Conservation (phyloP, 306 rosid species). For the Quercus agrifolia region DNA sequence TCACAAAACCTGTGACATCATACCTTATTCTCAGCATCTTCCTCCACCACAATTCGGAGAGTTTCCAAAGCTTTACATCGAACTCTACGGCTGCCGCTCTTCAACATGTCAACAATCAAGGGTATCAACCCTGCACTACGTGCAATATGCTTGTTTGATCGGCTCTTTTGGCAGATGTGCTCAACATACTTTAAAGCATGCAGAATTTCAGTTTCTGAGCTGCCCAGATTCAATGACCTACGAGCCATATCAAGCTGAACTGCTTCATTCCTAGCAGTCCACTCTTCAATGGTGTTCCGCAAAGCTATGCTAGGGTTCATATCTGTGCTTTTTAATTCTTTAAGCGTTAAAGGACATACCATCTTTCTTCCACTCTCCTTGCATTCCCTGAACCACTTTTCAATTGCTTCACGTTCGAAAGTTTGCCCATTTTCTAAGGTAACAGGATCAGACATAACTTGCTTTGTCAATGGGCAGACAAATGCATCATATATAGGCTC, state of each 20-base stretch:
- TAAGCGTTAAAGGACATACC: constrained; percentile 75
- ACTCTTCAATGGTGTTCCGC: constrained; percentile 98
- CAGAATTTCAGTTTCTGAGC: constrained; percentile 70
- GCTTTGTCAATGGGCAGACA: constrained; percentile 87
- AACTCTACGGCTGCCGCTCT: constrained; percentile 76
- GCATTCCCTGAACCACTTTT: constrained; percentile 96
- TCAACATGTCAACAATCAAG: constrained; percentile 81
- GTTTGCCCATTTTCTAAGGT: constrained; percentile 87
- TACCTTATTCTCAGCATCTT: constrained; percentile 89
- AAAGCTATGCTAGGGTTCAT: constrained; percentile 94
- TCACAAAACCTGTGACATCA: constrained; percentile 48
- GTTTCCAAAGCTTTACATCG: constrained; percentile 84
- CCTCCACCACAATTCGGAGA: constrained; percentile 74
- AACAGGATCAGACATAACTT: constrained; percentile 93
- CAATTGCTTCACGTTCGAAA: constrained; percentile 88
- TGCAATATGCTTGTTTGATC: constrained; percentile 57
- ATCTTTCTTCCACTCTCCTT: constrained; percentile 77
- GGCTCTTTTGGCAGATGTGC: constrained; percentile 64
- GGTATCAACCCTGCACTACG: constrained; percentile 82
- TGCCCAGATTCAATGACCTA: constrained; percentile 57
- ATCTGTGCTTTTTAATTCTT: constrained; percentile 57
- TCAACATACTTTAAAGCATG: constrained; percentile 69
- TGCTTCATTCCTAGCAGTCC: constrained; percentile 95
- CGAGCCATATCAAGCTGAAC: constrained; percentile 95
- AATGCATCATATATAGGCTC: constrained; percentile 95